phyloP scores from a whole-genome alignment of 208 protist genomes.

The Crithidia mellificae region DNA sequence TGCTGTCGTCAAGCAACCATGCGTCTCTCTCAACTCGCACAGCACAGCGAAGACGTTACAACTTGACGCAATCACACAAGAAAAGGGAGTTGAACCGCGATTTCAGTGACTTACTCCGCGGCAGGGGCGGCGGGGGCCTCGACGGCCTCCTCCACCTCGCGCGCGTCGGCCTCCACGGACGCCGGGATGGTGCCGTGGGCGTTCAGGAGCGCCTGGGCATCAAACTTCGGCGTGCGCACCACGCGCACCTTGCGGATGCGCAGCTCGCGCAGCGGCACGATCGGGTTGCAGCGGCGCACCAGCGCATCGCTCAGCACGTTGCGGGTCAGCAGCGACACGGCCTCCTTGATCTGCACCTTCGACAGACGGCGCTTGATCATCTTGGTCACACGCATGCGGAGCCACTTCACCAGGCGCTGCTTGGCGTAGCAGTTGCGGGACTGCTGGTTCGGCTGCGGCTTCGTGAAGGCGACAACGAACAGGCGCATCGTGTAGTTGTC shows the following conservation, averaged over 20 bases:
- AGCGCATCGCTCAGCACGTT: conserved; percentile 97
- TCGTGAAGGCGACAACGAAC: conserved; percentile 99
- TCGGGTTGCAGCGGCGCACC: conserved; percentile 89
- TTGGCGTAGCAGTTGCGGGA: conserved; percentile 98
- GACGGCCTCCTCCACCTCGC: conserved; percentile 75
- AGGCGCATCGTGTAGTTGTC: conserved; percentile 97
- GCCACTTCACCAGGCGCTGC: conserved; percentile 91
- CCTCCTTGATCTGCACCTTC: conserved; percentile 90
- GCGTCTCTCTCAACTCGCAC: background rate
- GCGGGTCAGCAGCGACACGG: conserved; percentile 95
- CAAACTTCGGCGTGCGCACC: conserved; percentile 97
- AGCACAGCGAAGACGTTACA: background rate
- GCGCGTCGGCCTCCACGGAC: conserved; percentile 76
- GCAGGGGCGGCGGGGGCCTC: conserved; percentile 52
- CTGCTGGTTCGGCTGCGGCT: conserved; percentile 91
- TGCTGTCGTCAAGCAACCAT: no score
- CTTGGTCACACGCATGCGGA: conserved; percentile 96
- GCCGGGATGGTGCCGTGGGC: conserved; percentile 89
- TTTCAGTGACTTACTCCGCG: conserved; percentile 27
- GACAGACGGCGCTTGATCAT: conserved; percentile 92
- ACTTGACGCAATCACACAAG: background rate
- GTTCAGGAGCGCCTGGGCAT: conserved; percentile 91
- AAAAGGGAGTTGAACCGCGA: background rate
- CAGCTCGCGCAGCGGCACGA: conserved; percentile 98
- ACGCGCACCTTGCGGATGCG: conserved; percentile 98